phyloP scores from a whole-genome alignment of 179 eudicot genomes.

The Silene vulgaris region DNA sequence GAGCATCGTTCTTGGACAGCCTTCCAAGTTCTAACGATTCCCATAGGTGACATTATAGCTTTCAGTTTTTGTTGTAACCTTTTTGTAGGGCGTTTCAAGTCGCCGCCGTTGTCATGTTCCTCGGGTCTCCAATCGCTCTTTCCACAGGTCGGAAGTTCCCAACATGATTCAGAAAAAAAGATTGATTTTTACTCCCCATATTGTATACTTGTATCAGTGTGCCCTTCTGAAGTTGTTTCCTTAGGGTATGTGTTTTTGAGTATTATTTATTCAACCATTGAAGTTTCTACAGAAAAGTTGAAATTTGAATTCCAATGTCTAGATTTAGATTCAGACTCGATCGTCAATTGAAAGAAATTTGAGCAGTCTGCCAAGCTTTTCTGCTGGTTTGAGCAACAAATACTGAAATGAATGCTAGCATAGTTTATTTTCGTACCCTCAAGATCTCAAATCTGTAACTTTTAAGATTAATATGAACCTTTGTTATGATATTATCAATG shows the following conservation, averaged over 20 bases:
- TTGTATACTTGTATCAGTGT: constrained; percentile 4
- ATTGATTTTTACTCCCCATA: constrained; percentile 7
- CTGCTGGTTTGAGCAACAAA: not conserved
- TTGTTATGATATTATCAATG: too few relatives aligned
- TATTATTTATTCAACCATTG: not conserved
- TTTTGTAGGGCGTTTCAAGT: constrained; percentile 6
- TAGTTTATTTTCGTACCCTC: too few relatives aligned
- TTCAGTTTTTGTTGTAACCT: constrained; percentile 1
- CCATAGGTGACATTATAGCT: constrained; percentile 13
- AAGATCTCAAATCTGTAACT: too few relatives aligned
- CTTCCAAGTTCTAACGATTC: constrained; percentile 37
- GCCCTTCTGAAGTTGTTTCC: constrained; percentile 17
- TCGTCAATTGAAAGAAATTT: not conserved
- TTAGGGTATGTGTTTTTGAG: not conserved
- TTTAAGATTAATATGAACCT: too few relatives aligned
- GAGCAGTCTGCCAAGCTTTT: constrained; percentile 5
- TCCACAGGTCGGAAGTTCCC: not conserved
- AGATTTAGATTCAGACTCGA: too few relatives aligned
- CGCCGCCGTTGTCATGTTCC: constrained; percentile 9
- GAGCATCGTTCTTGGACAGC: constrained; percentile 59
- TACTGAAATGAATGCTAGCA: too few relatives aligned
- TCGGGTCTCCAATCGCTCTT: not conserved
- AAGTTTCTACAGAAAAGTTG: not conserved
- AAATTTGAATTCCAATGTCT: not conserved
- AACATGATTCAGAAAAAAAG: not conserved